Evolutionary conservation across 257 asterid species (phyloP).

Genomic region (Scutellaria barbata): DNA sequence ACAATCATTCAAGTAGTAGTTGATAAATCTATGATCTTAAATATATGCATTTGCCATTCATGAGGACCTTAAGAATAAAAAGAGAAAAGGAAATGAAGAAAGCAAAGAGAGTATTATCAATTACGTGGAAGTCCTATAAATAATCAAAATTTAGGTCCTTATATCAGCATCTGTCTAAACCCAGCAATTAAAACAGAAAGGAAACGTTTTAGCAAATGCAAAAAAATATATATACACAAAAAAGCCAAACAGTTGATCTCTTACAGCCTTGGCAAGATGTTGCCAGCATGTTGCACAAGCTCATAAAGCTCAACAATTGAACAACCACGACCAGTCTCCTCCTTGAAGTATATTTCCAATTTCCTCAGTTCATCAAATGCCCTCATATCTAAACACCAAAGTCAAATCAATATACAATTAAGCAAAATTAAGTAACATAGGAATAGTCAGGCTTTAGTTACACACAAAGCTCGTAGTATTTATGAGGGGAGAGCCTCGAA

Average conservation of each 20-base stretch:
- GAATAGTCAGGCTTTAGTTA: conserved; percentile 33
- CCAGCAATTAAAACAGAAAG: no score
- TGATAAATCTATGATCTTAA: conserved; percentile 9
- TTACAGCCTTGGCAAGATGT: conserved; percentile 94
- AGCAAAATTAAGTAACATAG: conserved; percentile 20
- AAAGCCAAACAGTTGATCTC: conserved; percentile 21
- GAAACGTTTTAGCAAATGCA: not conserved
- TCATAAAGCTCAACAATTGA: conserved; percentile 95
- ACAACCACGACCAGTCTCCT: conserved; percentile 88
- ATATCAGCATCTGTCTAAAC: conserved; percentile 22
- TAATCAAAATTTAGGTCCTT: conserved; percentile 10
- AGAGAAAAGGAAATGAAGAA: conserved; percentile 10
- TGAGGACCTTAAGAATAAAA: not conserved
- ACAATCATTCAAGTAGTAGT: conserved; percentile 25
- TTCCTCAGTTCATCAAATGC: conserved; percentile 98
- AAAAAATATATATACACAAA: not conserved
- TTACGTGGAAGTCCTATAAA: conserved; percentile 18
- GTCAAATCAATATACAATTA: conserved; percentile 18
- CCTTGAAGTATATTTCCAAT: conserved; percentile 88
- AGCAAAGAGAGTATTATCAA: conserved; percentile 24
- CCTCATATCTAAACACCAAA: conserved; percentile 78
- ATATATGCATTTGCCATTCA: conserved; percentile 5
- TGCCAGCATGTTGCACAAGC: conserved; percentile 99
- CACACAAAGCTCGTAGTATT: conserved; percentile 90
- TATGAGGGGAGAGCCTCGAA: conserved; percentile 97